A percentile compares a stretch with the other conserved stretches of the same genome.
phyloP scores from a whole-genome alignment of 2,329 filamentous ascomycete genomes.

The Pestalotiopsis sp. region DNA sequence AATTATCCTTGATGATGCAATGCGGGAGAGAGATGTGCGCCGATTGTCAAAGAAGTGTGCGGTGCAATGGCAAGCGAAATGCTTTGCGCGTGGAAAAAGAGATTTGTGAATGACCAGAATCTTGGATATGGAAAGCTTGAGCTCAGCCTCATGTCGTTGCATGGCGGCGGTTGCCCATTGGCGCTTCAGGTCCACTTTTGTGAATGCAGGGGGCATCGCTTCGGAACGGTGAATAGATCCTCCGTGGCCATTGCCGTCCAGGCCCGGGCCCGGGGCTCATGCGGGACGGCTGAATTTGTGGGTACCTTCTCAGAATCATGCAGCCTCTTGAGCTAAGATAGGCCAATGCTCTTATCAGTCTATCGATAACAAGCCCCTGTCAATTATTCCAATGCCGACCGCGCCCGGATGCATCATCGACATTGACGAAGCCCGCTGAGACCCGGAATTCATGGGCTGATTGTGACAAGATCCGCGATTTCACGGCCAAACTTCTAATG shows the following conservation, averaged over 20 bases:
- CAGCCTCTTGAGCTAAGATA: background rate
- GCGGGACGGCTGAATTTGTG: background rate
- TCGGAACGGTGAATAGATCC: constrained; percentile 1
- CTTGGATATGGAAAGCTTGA: background rate
- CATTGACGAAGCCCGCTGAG: background rate
- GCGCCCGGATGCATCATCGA: constrained; percentile 6
- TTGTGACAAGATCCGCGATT: background rate
- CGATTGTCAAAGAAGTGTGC: background rate
- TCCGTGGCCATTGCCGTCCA: background rate
- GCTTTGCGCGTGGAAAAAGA: background rate
- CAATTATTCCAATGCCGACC: background rate
- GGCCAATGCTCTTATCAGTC: background rate
- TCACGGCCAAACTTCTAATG: background rate
- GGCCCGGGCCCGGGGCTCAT: background rate
- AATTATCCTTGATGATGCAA: too few relatives aligned
- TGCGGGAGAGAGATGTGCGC: too few relatives aligned
- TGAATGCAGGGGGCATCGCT: background rate
- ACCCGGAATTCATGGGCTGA: constrained; percentile 1
- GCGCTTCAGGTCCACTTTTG: background rate
- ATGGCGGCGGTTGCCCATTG: background rate
- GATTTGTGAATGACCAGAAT: background rate
- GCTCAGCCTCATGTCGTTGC: constrained; percentile 8
- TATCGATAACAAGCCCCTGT: background rate
- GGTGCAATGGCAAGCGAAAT: background rate
- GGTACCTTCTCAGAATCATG: background rate